These are phyloP conservation scores for Ustulina deusta DNA, from an alignment of 2,329 filamentous ascomycete genomes.

Conservation along the genomic window DNA sequence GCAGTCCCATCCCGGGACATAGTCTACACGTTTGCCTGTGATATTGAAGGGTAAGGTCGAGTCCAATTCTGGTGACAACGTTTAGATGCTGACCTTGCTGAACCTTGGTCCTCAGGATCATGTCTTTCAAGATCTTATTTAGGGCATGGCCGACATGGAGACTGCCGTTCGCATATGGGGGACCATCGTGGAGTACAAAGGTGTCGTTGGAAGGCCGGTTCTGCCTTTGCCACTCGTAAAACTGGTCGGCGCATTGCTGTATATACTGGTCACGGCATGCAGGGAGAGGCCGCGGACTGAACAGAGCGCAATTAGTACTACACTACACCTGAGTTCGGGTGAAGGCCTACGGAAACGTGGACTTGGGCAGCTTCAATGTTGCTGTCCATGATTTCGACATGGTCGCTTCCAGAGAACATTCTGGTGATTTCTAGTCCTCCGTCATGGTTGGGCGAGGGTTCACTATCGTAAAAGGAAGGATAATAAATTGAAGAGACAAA, in stretches of 20 bases:
- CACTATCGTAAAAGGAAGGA: constrained; percentile 5
- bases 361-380: constrained; percentile 80
- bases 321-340: background rate
- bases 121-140: constrained; percentile 97
- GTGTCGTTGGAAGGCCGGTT: constrained; percentile 65
- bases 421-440: constrained; percentile 27
- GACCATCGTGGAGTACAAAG: constrained; percentile 93
- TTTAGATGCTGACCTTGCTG: constrained; percentile 65
- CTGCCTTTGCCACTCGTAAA: constrained; percentile 87
- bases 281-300: constrained; percentile 64
- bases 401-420: constrained; percentile 43
- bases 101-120: constrained; percentile 85
- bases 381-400: constrained; percentile 76
- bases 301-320: constrained; percentile 40
- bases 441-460: constrained; percentile 5
- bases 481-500: background rate
- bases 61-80: background rate
- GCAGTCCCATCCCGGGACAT: constrained; percentile 96
- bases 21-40: constrained; percentile 75
- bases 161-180: constrained; percentile 93
- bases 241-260: constrained; percentile 82
- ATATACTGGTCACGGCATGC: constrained; percentile 70
- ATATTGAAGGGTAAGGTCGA: constrained; percentile 32
- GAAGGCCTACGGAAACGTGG: constrained; percentile 73
- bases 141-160: constrained; percentile 94